Percentiles rank a stretch among this genome's conserved stretches.
Evolutionary conservation across 2,329 filamentous ascomycete genomes (phyloP).

Genomic region (Alternaria consortialis): DNA sequence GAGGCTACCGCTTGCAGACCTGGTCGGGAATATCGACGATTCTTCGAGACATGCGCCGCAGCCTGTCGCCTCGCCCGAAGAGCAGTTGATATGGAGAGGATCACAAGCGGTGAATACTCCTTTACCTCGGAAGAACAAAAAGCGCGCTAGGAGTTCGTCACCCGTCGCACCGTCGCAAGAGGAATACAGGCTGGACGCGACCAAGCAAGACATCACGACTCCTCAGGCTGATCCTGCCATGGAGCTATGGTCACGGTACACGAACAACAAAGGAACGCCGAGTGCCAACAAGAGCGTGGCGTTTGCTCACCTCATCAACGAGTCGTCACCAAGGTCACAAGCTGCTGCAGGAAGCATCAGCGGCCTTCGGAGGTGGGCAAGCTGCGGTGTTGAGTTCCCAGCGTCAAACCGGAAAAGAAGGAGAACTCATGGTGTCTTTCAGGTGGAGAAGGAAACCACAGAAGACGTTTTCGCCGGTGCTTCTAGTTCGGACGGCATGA

Average conservation of each 20-base stretch:
- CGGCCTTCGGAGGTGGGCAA: conserved; percentile 60
- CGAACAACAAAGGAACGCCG: conserved; percentile 50
- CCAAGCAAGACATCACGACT: conserved; percentile 47
- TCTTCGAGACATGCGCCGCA: conserved; percentile 58
- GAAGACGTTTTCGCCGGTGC: conserved; percentile 43
- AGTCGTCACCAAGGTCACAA: conserved; percentile 57
- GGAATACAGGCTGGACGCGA: conserved; percentile 41
- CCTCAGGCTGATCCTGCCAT: conserved; percentile 58
- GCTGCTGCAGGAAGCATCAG: conserved; percentile 56
- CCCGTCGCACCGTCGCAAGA: conserved; percentile 53
- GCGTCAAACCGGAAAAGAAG: conserved; percentile 54
- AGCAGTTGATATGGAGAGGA: conserved; percentile 67
- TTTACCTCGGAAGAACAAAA: conserved; percentile 53
- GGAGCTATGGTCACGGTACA: conserved; percentile 59
- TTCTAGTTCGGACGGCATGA: conserved; percentile 43
- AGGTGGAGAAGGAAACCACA: conserved; percentile 34
- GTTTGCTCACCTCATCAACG: conserved; percentile 56
- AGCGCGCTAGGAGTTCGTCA: conserved; percentile 59
- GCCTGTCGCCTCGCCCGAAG: conserved; percentile 65
- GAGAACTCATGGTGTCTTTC: conserved; percentile 47
- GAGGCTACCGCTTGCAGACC: conserved; percentile 66
- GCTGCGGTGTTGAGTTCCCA: conserved; percentile 61
- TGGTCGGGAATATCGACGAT: conserved; percentile 69
- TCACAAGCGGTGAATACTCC: conserved; percentile 57
- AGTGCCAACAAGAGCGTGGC: conserved; percentile 49